Conservation (phyloP, 2,329 filamentous ascomycete genomes). For the Chaetomiaceae sp. region DNA sequence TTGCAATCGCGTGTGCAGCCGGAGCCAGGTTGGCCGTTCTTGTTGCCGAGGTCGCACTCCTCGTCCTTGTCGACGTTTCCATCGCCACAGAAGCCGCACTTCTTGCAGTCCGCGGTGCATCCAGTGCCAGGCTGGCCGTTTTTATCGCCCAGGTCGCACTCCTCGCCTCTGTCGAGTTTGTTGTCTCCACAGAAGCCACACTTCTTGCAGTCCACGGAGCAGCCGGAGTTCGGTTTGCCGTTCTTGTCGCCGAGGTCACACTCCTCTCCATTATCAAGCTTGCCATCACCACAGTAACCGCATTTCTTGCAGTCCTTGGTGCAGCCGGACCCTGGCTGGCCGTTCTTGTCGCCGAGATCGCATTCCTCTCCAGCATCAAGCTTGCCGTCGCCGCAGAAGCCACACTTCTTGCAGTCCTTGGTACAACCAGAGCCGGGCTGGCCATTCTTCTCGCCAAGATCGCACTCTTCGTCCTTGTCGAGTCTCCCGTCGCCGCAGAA, state of each 20-base stretch:
- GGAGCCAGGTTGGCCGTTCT: slow-evolving; percentile 11
- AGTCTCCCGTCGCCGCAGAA: neutral
- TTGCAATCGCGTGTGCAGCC: slow-evolving; percentile 8
- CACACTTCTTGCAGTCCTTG: neutral
- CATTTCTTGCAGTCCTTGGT: slow-evolving; percentile 1
- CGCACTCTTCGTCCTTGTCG: slow-evolving; percentile 2
- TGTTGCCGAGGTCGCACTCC: neutral
- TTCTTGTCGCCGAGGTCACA: neutral
- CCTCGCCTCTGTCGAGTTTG: neutral
- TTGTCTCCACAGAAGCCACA: neutral
- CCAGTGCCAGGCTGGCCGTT: slow-evolving; percentile 10
- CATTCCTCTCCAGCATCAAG: neutral
- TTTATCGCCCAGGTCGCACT: neutral
- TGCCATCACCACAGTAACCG: neutral
- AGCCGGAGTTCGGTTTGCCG: neutral
- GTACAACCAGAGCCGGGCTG: neutral
- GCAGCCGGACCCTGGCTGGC: slow-evolving; percentile 6
- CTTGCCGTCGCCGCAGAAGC: neutral
- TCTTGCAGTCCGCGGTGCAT: slow-evolving; percentile 7
- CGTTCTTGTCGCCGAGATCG: neutral
- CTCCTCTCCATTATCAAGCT: slow-evolving; percentile 6
- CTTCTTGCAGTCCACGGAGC: neutral
- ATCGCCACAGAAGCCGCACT: neutral
- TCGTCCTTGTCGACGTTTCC: neutral
- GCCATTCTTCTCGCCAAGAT: neutral